phyloP scores from a whole-genome alignment of 1,139 yeast species.

The Pichiaceae sp. region DNA sequence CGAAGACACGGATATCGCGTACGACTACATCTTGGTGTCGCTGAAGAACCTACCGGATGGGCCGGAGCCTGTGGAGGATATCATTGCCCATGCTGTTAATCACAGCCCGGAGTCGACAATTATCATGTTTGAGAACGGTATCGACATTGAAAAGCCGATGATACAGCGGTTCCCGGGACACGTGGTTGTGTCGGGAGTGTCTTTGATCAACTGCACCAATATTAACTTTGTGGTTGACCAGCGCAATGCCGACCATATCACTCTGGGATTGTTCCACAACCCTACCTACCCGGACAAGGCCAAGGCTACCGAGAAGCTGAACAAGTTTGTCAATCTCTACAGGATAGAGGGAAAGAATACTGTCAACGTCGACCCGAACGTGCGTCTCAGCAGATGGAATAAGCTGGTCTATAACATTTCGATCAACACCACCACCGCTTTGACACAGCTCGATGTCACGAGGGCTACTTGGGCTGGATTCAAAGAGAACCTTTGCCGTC shows the following conservation, averaged over 20 bases:
- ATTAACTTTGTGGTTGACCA: constrained; percentile 16
- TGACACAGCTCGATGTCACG: constrained; percentile 39
- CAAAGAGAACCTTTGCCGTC: constrained; percentile 32
- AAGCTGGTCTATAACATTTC: constrained; percentile 50
- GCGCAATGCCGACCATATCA: constrained; percentile 22
- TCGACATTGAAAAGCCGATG: constrained; percentile 47
- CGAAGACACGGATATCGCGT: constrained; percentile 33
- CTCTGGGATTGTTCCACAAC: constrained; percentile 38
- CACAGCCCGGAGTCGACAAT: constrained; percentile 27
- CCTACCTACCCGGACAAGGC: constrained; percentile 15
- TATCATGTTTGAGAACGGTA: constrained; percentile 50
- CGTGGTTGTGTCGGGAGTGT: constrained; percentile 42
- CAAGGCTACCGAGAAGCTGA: constrained; percentile 22
- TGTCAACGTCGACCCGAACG: constrained; percentile 33
- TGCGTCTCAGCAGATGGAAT: constrained; percentile 47
- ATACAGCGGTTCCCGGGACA: constrained; percentile 32
- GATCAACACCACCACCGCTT: constrained; percentile 42
- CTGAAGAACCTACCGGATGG: constrained; percentile 55
- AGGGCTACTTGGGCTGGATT: constrained; percentile 39
- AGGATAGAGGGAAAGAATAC: constrained; percentile 24
- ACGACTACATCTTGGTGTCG: constrained; percentile 46
- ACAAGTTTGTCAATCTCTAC: constrained; percentile 34
- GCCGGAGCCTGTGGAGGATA: constrained; percentile 33
- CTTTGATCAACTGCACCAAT: constrained; percentile 35
- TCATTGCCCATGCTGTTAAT: constrained; percentile 36